Conservation (phyloP, 805 yeast species). For the Tetrapisispora phaffii region DNA sequence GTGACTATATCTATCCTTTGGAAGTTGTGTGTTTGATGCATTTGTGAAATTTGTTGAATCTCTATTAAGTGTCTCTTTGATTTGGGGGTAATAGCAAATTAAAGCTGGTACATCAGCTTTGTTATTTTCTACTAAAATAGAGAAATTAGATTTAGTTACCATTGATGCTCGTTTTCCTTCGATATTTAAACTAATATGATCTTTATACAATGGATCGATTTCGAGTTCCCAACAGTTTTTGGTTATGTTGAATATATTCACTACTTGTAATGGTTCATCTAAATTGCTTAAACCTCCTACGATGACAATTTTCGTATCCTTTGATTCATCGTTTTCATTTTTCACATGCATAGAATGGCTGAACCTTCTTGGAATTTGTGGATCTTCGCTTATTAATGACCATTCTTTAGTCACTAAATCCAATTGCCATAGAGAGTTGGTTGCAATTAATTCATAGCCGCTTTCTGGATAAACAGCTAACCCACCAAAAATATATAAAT, state of each 20-base stretch:
- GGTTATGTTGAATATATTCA: conserved; percentile 26
- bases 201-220: conserved; percentile 5
- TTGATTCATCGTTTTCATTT: conserved; percentile 19
- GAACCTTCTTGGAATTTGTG: conserved; percentile 36
- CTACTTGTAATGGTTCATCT: conserved; percentile 22
- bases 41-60: conserved; percentile 6
- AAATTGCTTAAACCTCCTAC: conserved; percentile 28
- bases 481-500: conserved; percentile 59
- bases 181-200: conserved; percentile 14
- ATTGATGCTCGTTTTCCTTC: conserved; percentile 9
- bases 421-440: conserved; percentile 64
- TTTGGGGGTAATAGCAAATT: background rate
- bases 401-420: conserved; percentile 44
- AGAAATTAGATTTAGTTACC: conserved; percentile 12
- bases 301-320: conserved; percentile 25
- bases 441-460: conserved; percentile 34
- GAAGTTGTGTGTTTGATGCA: background rate
- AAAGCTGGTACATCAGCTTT: conserved; percentile 4
- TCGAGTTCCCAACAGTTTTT: conserved; percentile 26
- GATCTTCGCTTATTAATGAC: conserved; percentile 39
- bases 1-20: conserved; percentile 1
- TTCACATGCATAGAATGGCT: conserved; percentile 41
- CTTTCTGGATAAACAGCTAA: conserved; percentile 34
- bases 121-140: conserved; percentile 16
- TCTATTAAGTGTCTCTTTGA: conserved; percentile 5